phyloP scores from a whole-genome alignment of 768 basidiomycete genomes.

The Mycena polygramma region DNA sequence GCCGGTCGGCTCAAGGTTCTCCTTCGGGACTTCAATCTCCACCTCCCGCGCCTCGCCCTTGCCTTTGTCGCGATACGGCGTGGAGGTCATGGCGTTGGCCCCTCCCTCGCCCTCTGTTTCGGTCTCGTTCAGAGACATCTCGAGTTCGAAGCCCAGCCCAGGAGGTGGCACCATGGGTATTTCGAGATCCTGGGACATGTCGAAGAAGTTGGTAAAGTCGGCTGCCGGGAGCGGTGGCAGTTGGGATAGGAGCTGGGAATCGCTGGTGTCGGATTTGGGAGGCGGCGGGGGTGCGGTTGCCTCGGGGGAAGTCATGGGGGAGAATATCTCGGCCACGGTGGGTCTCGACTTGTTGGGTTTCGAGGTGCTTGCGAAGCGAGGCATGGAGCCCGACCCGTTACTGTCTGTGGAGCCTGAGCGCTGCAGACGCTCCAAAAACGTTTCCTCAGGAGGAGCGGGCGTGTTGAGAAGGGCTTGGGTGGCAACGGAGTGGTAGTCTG shows the following conservation, averaged over 20 bases:
- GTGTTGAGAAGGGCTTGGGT: constrained; percentile 46
- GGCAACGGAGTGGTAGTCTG: constrained; percentile 50
- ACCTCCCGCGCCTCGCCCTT: constrained; percentile 54
- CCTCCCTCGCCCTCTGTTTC: constrained; percentile 42
- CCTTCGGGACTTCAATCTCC: constrained; percentile 40
- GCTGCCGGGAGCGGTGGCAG: constrained; percentile 58
- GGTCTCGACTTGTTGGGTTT: constrained; percentile 56
- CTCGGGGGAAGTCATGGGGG: constrained; percentile 49
- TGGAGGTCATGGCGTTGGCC: constrained; percentile 55
- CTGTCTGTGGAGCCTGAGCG: constrained; percentile 44
- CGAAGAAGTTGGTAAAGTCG: constrained; percentile 67
- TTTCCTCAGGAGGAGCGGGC: constrained; percentile 35
- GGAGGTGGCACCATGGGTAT: constrained; percentile 48
- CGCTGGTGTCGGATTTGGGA: constrained; percentile 37
- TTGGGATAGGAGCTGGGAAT: constrained; percentile 27
- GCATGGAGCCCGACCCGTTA: constrained; percentile 44
- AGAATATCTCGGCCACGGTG: constrained; percentile 65
- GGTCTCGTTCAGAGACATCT: constrained; percentile 50
- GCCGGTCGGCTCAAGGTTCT: constrained; percentile 39
- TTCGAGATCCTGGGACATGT: constrained; percentile 66
- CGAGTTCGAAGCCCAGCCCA: constrained; percentile 44
- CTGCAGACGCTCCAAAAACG: constrained; percentile 50
- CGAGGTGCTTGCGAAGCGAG: constrained; percentile 48
- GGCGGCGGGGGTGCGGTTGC: constrained; percentile 43
- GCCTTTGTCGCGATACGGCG: constrained; percentile 56